Percentiles rank a stretch among this genome's conserved stretches.
phyloP scores from a whole-genome alignment of 805 yeast species.

The Wickerhamomyces chambardii region DNA sequence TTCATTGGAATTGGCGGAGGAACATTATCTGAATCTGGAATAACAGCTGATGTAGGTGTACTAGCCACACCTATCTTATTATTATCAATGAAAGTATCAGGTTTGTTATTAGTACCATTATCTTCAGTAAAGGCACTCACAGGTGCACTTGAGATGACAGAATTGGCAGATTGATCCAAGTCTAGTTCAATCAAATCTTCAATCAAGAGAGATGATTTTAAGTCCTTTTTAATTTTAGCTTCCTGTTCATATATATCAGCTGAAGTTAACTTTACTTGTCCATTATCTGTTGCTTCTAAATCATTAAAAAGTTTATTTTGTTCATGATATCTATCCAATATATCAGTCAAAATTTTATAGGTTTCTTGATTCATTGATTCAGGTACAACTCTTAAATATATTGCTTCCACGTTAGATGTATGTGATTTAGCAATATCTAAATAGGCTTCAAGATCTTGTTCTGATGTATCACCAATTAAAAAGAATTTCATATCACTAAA shows the following conservation, averaged over 20 bases:
- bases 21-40: constrained; percentile 2
- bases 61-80: too few relatives aligned
- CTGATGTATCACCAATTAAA: constrained; percentile 93
- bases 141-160: constrained; percentile 1
- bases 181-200: constrained; percentile 28
- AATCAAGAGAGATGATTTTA: constrained; percentile 5
- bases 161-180: constrained; percentile 5
- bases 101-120: too few relatives aligned
- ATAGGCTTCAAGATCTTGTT: constrained; percentile 90
- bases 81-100: too few relatives aligned
- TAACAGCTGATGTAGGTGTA: constrained; percentile 1
- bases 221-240: background rate
- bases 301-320: constrained; percentile 14
- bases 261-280: constrained; percentile 16
- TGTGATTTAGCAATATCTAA: constrained; percentile 50
- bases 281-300: constrained; percentile 16
- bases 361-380: constrained; percentile 50
- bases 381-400: constrained; percentile 73
- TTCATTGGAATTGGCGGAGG: constrained; percentile 18
- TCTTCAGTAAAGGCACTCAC: too few relatives aligned
- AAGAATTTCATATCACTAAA: constrained; percentile 75
- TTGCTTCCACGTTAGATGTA: constrained; percentile 62
- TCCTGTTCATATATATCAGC: constrained; percentile 1
- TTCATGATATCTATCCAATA: constrained; percentile 12
- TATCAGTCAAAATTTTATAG: constrained; percentile 15